phyloP scores from a whole-genome alignment of 148 eudicot species.

The Spergularia marina region DNA sequence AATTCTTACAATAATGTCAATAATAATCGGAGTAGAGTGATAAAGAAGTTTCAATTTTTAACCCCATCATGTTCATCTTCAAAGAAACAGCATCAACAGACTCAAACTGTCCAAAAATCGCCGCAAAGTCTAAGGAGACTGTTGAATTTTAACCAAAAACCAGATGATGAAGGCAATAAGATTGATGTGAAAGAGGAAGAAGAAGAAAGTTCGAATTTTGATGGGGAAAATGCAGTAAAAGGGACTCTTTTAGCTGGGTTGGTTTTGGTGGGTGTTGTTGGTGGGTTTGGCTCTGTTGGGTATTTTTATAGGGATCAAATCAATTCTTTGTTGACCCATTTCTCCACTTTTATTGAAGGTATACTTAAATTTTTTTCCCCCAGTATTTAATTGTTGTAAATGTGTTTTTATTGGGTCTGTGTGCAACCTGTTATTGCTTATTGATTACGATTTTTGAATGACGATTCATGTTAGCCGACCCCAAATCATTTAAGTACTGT shows the following conservation, averaged over 20 bases:
- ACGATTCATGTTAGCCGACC: too few relatives aligned
- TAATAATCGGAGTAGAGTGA: not conserved
- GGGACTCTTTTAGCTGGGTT: conserved; percentile 84
- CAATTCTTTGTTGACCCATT: conserved; percentile 69
- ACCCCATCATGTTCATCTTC: conserved; percentile 70
- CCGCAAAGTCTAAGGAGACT: conserved; percentile 46
- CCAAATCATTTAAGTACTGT: too few relatives aligned
- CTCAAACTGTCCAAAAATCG: conserved; percentile 40
- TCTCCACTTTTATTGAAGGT: conserved; percentile 91
- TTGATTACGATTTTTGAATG: too few relatives aligned
- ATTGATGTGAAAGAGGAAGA: conserved; percentile 10
- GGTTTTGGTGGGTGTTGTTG: conserved; percentile 74
- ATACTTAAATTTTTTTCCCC: not conserved
- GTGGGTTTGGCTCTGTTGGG: conserved; percentile 87
- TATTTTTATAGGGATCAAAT: conserved; percentile 79
- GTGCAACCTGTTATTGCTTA: too few relatives aligned
- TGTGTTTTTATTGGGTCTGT: not conserved
- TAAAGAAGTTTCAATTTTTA: conserved; percentile 35
- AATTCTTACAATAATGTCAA: not conserved
- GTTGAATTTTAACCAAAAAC: conserved; percentile 47
- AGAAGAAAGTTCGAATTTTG: conserved; percentile 28
- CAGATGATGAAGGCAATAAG: conserved; percentile 26
- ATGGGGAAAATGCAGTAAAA: conserved; percentile 60
- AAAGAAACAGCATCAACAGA: conserved; percentile 40
- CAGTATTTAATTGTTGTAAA: not conserved